A percentile compares a stretch with the other conserved stretches of the same genome.
Conservation (phyloP, 2,329 filamentous ascomycete genomes). For the Aspergillus neotritici region DNA sequence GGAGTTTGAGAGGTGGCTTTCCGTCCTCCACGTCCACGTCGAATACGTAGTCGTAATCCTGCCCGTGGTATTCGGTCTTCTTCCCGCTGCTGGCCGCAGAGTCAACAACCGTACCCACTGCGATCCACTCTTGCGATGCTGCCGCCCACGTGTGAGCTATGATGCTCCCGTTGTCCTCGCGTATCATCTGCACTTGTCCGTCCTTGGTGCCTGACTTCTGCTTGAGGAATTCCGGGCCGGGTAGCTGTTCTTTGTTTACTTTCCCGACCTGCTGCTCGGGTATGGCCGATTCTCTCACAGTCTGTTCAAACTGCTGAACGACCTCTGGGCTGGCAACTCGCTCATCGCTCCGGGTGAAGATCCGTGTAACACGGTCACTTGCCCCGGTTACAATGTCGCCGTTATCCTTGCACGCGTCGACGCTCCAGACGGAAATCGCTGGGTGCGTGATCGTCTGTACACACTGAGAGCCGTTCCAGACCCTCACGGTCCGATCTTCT, state of each 20-base stretch:
- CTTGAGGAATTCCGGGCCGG: constrained; percentile 78
- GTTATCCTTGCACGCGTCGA: constrained; percentile 72
- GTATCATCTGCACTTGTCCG: constrained; percentile 89
- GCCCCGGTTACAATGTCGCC: constrained; percentile 93
- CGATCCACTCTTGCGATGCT: constrained; percentile 68
- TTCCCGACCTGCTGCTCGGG: constrained; percentile 76
- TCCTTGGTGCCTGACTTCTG: constrained; percentile 87
- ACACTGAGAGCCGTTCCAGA: constrained; percentile 80
- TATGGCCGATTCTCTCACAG: constrained; percentile 76
- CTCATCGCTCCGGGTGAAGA: constrained; percentile 71
- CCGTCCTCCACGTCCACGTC: constrained; percentile 95
- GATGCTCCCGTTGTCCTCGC: constrained; percentile 71
- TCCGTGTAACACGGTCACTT: constrained; percentile 76
- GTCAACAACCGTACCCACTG: constrained; percentile 91
- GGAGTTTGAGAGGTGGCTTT: constrained; percentile 86
- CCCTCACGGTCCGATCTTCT: constrained; percentile 85
- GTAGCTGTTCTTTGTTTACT: constrained; percentile 87
- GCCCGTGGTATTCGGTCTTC: constrained; percentile 70
- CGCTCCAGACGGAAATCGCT: constrained; percentile 91
- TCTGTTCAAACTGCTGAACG: constrained; percentile 70
- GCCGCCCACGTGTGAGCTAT: constrained; percentile 84
- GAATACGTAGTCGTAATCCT: constrained; percentile 94
- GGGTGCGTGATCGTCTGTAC: constrained; percentile 95
- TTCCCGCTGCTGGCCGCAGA: constrained; percentile 75
- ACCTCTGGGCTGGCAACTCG: constrained; percentile 64